Conservation (phyloP, 176 grass and related monocot genomes). For the Dactylis glomerata region DNA sequence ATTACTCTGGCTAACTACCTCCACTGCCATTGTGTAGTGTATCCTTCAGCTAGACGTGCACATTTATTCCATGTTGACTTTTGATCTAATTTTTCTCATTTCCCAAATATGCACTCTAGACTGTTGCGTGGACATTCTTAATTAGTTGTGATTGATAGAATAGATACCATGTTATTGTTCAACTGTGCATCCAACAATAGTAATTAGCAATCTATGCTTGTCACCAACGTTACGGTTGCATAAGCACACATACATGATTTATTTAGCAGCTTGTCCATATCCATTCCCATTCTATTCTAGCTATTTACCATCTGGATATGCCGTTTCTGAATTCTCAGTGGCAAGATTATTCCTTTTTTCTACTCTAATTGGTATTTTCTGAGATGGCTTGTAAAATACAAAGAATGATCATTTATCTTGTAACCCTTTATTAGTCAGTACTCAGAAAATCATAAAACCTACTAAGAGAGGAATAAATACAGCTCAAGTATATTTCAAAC, state of each 20-base stretch:
- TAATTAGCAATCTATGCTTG: not conserved
- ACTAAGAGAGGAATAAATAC: slow-evolving; percentile 9
- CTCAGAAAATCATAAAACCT: slow-evolving; percentile 1
- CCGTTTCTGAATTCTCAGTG: not conserved
- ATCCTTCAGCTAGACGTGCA: slow-evolving; percentile 2
- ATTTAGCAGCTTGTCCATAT: not conserved
- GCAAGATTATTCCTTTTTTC: slow-evolving; percentile 6
- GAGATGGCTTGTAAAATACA: slow-evolving; percentile 21
- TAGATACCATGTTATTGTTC: not conserved
- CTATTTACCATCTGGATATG: not conserved
- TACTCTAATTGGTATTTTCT: not conserved
- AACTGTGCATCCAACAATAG: not conserved
- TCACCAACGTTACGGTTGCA: not conserved
- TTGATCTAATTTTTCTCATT: slow-evolving; percentile 6
- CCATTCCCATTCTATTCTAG: not conserved
- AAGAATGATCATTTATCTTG: not conserved
- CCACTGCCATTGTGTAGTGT: not conserved
- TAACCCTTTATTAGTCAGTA: not conserved
- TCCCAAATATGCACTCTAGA: not conserved
- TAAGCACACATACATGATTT: not conserved
- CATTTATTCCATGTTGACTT: not conserved
- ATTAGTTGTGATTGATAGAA: not conserved
- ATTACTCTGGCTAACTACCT: no score
- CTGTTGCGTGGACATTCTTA: not conserved
- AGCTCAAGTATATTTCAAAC: not conserved